phyloP scores from a whole-genome alignment of 768 basidiomycete species.

The Candolleomyces aberdarensis region DNA sequence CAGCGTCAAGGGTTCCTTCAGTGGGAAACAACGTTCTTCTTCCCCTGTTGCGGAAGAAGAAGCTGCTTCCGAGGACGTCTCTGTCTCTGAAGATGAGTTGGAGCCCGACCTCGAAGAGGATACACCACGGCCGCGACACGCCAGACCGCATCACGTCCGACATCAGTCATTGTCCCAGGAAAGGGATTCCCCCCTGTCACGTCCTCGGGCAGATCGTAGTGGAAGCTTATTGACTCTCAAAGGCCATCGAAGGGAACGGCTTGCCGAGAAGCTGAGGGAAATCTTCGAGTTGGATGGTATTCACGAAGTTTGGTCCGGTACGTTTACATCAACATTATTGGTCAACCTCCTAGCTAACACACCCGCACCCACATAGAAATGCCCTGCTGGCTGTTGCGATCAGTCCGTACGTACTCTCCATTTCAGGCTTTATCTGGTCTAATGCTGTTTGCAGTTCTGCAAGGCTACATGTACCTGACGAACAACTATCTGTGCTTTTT shows the following conservation, averaged over 20 bases:
- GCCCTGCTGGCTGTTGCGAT: slow-evolving; percentile 91
- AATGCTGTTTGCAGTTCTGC: slow-evolving; percentile 58
- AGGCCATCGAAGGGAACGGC: slow-evolving; percentile 58
- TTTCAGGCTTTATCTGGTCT: neutral
- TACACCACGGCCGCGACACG: slow-evolving; percentile 38
- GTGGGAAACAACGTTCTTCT: slow-evolving; percentile 5
- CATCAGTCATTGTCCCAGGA: slow-evolving; percentile 9
- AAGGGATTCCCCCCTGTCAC: neutral
- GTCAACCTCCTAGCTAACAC: slow-evolving; percentile 4
- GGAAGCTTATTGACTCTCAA: slow-evolving; percentile 76
- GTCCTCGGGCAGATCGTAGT: slow-evolving; percentile 34
- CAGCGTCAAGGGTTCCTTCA: slow-evolving; percentile 18
- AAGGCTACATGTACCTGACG: slow-evolving; percentile 97
- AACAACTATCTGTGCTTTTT: slow-evolving; percentile 95
- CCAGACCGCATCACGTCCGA: slow-evolving; percentile 9
- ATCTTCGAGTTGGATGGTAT: slow-evolving; percentile 82
- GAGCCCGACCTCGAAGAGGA: slow-evolving; percentile 54
- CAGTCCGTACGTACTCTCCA: slow-evolving; percentile 64
- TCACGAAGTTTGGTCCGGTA: slow-evolving; percentile 82
- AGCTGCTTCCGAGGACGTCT: slow-evolving; percentile 22
- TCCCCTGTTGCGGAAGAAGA: slow-evolving; percentile 29
- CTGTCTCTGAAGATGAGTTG: slow-evolving; percentile 47
- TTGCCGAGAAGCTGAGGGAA: slow-evolving; percentile 87
- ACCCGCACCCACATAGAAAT: slow-evolving; percentile 53
- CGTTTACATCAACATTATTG: slow-evolving; percentile 18